Base-by-base conservation (phyloP, 306 rosid genomes). In the Lathyrus aphaca region DNA sequence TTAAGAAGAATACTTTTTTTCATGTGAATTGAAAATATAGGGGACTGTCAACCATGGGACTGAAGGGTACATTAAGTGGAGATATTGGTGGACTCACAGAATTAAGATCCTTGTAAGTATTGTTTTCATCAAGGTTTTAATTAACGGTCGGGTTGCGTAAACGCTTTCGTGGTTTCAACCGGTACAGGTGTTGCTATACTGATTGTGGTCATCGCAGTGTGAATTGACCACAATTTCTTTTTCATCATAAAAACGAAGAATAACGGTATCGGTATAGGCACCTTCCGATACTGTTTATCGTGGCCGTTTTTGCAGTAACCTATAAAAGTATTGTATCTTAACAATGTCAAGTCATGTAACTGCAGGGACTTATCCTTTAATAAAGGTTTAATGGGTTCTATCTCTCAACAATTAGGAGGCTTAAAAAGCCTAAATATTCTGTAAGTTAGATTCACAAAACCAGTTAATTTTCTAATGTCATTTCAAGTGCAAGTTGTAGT, bases 301-400 rank as follows among this genome's bases (percentile, higher is more conserved):
- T 10, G 3, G 8, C 39, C 10, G 10, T 35, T 35, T 32, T 35
- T 35, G 39, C 10, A 8, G 39, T 35, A 6, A 32, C 38, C 8
- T 8, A 6, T 32, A 35, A 8, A 35, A 1, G 59, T 16, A 18
- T 55, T 48, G 43, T 67, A 63, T 32, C 25, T 64, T 74, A 54
- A 71, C 68, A 27, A 30, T 23, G 61, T 64, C 10, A 74, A 17
- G 43, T 73, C 29, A 53, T 77, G 64, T 59, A 64, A 75, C 30
- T 80, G 82, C 87, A 91, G 97, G 84, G 95, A 86, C 69, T 83
- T 91, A 40, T 91, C 97, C 3, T 88, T 65, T 63, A 91, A 91
- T 77, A 51, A 35, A 49, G 88, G 64, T 14, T 85, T 91, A 21
- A 85, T 79, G 4, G 95, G 92, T 44, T 16, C 89, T 58, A 67